A percentile compares a stretch with the other conserved stretches of the same genome.
Conservation (phyloP, 1,284 basidiomycete species). For the Cryptococcus maquisensis region DNA sequence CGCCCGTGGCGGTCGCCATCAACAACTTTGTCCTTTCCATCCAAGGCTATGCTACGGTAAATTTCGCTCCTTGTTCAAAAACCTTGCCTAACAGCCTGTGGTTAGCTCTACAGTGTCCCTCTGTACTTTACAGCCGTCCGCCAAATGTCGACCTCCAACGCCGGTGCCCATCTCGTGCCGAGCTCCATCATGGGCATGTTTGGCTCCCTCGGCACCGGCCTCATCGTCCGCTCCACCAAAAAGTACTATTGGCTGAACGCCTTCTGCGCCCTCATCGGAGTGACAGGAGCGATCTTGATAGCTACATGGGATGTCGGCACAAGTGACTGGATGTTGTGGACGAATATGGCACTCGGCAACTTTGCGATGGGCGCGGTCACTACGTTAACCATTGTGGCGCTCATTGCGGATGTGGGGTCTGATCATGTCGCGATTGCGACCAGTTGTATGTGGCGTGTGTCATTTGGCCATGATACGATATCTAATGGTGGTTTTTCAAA, state of each 20-base stretch:
- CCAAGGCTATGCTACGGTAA: conserved; percentile 71
- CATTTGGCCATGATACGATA: background rate
- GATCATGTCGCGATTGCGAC: conserved; percentile 79
- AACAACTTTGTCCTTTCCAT: conserved; percentile 64
- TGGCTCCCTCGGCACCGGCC: conserved; percentile 78
- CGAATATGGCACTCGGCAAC: conserved; percentile 31
- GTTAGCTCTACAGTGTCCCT: conserved; percentile 77
- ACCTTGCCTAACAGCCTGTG: background rate
- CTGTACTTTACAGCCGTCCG: conserved; percentile 84
- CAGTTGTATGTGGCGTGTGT: conserved; percentile 60
- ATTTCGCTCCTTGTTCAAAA: conserved; percentile 33
- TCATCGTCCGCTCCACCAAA: conserved; percentile 77
- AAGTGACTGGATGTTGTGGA: conserved; percentile 58
- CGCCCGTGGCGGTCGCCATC: conserved; percentile 72
- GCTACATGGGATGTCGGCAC: conserved; percentile 49
- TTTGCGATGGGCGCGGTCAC: conserved; percentile 32
- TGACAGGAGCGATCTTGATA: conserved; percentile 28
- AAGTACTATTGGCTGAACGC: conserved; percentile 63
- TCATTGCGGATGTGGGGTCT: conserved; percentile 73
- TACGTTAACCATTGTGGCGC: conserved; percentile 53
- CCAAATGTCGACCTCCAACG: conserved; percentile 63
- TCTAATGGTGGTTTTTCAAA: background rate
- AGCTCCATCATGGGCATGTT: conserved; percentile 76
- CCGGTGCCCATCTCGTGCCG: conserved; percentile 79
- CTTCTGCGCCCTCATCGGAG: conserved; percentile 18